A percentile compares a stretch with the other conserved stretches of the same genome.
Evolutionary conservation across 768 basidiomycete genomes (phyloP).

Genomic region (Myochromella boudieri): DNA sequence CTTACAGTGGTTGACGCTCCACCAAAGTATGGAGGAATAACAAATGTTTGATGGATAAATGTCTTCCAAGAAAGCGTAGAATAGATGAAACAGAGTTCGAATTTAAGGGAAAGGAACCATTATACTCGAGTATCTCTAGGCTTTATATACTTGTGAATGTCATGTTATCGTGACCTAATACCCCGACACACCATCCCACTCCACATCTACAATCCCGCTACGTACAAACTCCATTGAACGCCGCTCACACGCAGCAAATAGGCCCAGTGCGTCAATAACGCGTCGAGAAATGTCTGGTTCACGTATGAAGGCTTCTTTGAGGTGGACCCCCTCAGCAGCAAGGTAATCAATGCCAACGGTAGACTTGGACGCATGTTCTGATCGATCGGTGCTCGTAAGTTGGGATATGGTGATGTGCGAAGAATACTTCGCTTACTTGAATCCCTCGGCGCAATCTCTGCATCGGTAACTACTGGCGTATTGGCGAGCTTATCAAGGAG

Average conservation of each 20-base stretch:
- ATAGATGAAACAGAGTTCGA: too few relatives aligned
- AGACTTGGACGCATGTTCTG: background rate
- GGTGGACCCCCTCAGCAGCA: constrained; percentile 28
- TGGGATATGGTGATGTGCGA: too few relatives aligned
- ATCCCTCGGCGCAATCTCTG: background rate
- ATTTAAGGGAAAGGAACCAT: too few relatives aligned
- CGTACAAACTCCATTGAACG: constrained; percentile 32
- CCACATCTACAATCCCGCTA: constrained; percentile 5
- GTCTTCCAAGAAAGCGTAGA: too few relatives aligned
- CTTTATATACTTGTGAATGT: too few relatives aligned
- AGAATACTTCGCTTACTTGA: background rate
- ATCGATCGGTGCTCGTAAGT: too few relatives aligned
- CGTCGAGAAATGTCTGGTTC: constrained; percentile 42
- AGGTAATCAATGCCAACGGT: constrained; percentile 31
- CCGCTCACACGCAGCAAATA: constrained; percentile 43
- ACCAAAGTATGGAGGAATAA: too few relatives aligned
- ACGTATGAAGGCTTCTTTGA: constrained; percentile 33
- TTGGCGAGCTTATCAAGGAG: constrained; percentile 38
- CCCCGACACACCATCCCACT: constrained; percentile 6
- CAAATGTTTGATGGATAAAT: too few relatives aligned
- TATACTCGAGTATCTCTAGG: too few relatives aligned
- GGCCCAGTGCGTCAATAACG: constrained; percentile 41
- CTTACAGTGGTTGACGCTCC: too few relatives aligned
- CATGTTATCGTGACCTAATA: too few relatives aligned
- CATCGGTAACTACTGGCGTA: constrained; percentile 20